Conservation (phyloP, 225 moss, liverwort and hornwort species). For the Physcomitrium patens region DNA sequence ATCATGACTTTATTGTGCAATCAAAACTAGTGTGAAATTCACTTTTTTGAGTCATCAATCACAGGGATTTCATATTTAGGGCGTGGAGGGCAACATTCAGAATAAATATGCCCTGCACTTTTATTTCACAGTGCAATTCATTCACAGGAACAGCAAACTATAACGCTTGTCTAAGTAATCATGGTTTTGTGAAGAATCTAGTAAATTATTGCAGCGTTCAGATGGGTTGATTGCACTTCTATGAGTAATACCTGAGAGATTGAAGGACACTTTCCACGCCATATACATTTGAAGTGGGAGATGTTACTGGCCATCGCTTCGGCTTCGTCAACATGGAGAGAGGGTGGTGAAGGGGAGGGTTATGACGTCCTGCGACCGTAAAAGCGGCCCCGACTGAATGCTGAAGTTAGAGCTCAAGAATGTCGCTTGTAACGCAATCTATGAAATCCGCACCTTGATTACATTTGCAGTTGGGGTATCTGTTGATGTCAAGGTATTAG, state of each 20-base stretch:
- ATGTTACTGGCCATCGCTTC: background rate
- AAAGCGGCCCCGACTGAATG: conserved; percentile 4
- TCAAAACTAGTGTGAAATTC: too few relatives aligned
- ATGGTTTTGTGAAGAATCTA: too few relatives aligned
- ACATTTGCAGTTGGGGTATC: conserved; percentile 5
- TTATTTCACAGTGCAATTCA: too few relatives aligned
- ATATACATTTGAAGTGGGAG: background rate
- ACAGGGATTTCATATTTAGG: too few relatives aligned
- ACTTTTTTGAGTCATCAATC: too few relatives aligned
- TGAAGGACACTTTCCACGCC: conserved; percentile 57
- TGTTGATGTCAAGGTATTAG: background rate
- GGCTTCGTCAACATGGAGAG: background rate
- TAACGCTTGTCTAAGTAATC: too few relatives aligned
- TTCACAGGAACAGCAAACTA: too few relatives aligned
- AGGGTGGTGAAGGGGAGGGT: conserved; percentile 33
- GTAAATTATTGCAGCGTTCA: too few relatives aligned
- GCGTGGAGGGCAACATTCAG: too few relatives aligned
- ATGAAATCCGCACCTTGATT: background rate
- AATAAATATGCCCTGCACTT: too few relatives aligned
- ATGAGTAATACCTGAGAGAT: conserved; percentile 73
- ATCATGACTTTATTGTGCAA: too few relatives aligned
- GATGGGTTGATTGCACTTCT: conserved; percentile 17
- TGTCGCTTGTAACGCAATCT: conserved; percentile 1
- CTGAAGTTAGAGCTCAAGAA: conserved; percentile 15
- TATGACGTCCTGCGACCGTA: conserved; percentile 25